Conservation (phyloP, 2,329 filamentous ascomycete species). For the Arthrobotrys iridis region DNA sequence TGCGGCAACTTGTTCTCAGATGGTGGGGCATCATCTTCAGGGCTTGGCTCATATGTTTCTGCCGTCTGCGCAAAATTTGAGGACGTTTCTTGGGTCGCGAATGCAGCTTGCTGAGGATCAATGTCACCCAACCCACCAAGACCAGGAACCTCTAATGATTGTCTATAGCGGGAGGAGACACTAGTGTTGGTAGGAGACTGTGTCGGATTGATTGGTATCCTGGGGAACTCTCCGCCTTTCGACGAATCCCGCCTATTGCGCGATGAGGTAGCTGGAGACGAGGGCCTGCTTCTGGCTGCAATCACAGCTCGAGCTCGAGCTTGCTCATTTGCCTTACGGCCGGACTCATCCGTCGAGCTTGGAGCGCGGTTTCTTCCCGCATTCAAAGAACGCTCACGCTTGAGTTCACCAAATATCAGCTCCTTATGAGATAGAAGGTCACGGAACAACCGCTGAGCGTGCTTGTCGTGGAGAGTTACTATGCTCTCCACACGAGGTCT, state of each 20-base stretch:
- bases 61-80: conserved; percentile 58
- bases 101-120: conserved; percentile 58
- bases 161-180: conserved; percentile 28
- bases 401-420: conserved; percentile 92
- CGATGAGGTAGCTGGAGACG: conserved; percentile 73
- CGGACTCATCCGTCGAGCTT: conserved; percentile 88
- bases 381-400: conserved; percentile 80
- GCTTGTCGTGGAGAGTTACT: conserved; percentile 93
- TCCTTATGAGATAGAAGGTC: conserved; percentile 95
- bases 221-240: conserved; percentile 60
- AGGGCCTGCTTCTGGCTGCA: conserved; percentile 76
- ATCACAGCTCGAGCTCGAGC: conserved; percentile 86
- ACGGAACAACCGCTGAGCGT: conserved; percentile 86
- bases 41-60: conserved; percentile 57
- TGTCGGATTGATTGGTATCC: conserved; percentile 58
- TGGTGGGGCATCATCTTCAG: conserved; percentile 60
- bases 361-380: conserved; percentile 80
- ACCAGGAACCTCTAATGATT: conserved; percentile 45
- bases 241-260: conserved; percentile 58
- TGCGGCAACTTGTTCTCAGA: conserved; percentile 60
- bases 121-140: conserved; percentile 38
- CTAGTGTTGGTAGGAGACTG: conserved; percentile 32
- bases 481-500: conserved; percentile 87
- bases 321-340: conserved; percentile 91
- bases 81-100: conserved; percentile 64